Evolutionary conservation across 495 filamentous ascomycete genomes (phyloP).

Genomic region (Sporormia fimetaria): DNA sequence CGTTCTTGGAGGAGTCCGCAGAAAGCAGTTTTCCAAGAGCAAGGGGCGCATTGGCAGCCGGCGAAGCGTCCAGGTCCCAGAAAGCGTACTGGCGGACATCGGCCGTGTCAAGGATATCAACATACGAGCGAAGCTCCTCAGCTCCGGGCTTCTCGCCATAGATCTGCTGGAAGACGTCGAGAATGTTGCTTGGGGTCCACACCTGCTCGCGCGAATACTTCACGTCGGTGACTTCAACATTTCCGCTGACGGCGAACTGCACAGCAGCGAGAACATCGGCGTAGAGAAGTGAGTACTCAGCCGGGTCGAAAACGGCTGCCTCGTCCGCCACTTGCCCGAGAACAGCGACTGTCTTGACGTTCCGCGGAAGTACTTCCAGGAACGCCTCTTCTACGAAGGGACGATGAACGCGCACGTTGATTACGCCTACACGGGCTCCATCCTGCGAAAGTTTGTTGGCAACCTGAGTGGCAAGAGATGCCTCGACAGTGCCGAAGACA

Average conservation of each 20-base stretch:
- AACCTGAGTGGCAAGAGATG: conserved; percentile 73
- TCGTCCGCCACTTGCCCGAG: conserved; percentile 51
- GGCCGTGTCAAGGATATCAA: conserved; percentile 31
- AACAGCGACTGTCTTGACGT: conserved; percentile 58
- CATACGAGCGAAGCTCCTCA: conserved; percentile 39
- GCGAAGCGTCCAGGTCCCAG: conserved; percentile 80
- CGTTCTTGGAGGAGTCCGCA: conserved; percentile 60
- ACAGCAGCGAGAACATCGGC: conserved; percentile 78
- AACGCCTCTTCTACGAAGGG: conserved; percentile 93
- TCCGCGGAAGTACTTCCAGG: conserved; percentile 63
- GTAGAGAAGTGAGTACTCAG: conserved; percentile 70
- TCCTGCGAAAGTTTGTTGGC: conserved; percentile 57
- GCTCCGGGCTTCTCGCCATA: conserved; percentile 38
- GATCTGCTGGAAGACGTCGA: conserved; percentile 52
- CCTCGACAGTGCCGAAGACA: conserved; percentile 83
- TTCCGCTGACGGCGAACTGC: conserved; percentile 53
- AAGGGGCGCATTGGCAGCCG: conserved; percentile 49
- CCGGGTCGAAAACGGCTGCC: conserved; percentile 50
- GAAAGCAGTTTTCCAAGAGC: conserved; percentile 63
- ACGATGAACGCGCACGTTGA: conserved; percentile 86
- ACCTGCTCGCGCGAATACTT: conserved; percentile 76
- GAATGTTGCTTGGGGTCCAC: conserved; percentile 71
- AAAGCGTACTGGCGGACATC: conserved; percentile 73
- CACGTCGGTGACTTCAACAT: conserved; percentile 59
- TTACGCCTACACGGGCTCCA: conserved; percentile 66